phyloP scores from a whole-genome alignment of 148 eudicot genomes.

The Fagopyrum tataricum region DNA sequence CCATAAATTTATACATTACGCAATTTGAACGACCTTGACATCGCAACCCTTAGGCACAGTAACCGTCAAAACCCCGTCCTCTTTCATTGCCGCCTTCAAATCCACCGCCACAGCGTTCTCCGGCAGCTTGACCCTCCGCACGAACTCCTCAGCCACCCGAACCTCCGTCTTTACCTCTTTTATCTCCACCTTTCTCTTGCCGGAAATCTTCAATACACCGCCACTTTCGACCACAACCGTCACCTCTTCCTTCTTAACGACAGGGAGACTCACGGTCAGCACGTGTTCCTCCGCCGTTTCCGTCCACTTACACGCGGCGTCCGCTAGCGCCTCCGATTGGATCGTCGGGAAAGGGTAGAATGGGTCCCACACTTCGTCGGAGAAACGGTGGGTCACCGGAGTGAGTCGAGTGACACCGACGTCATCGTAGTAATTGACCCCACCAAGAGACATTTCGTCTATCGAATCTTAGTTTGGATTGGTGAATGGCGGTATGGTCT shows the following conservation, averaged over 20 bases:
- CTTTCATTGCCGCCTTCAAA: slow-evolving; percentile 12
- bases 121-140: slow-evolving; percentile 7
- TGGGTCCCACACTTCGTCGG: slow-evolving; percentile 6
- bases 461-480: not conserved
- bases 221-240: slow-evolving; percentile 14
- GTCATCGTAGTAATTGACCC: not conserved
- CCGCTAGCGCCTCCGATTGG: not conserved
- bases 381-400: not conserved
- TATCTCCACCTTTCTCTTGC: not conserved
- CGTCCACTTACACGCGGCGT: slow-evolving; percentile 1
- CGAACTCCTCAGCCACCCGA: not conserved
- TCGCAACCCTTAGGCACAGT: slow-evolving; percentile 4
- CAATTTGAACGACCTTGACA: slow-evolving; percentile 4
- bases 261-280: slow-evolving; percentile 3
- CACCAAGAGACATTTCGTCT: not conserved
- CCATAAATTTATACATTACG: not conserved
- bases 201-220: slow-evolving; percentile 9
- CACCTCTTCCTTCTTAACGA: slow-evolving; percentile 5
- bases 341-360: slow-evolving; percentile 6
- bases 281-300: slow-evolving; percentile 12
- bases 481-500: not conserved
- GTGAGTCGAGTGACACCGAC: not conserved
- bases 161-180: not conserved
- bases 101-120: slow-evolving; percentile 9
- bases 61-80: slow-evolving; percentile 11